Evolutionary conservation across 345 rosid species (phyloP).

Genomic region (Lumnitzera racemosa): DNA sequence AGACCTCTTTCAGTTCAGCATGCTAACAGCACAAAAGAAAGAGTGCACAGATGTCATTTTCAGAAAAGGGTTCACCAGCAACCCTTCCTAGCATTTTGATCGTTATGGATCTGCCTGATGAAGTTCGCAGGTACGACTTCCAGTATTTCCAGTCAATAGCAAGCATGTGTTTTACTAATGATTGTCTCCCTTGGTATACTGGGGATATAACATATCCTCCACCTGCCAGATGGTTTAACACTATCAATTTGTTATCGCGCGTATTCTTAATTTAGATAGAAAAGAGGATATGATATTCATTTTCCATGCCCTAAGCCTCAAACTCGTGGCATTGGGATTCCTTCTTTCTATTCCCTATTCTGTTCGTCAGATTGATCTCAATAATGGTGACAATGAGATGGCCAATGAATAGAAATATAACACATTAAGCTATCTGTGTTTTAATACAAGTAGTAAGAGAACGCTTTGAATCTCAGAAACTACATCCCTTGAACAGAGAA

Average conservation of each 20-base stretch:
- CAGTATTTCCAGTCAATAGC: slow-evolving; percentile 94
- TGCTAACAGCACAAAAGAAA: background rate
- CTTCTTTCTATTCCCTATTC: too few relatives aligned
- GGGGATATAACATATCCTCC: slow-evolving; percentile 95
- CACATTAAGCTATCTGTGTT: too few relatives aligned
- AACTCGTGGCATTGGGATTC: too few relatives aligned
- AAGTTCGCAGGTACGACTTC: slow-evolving; percentile 68
- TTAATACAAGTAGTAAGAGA: too few relatives aligned
- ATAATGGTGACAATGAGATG: too few relatives aligned
- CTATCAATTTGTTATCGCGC: background rate
- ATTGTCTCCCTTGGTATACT: slow-evolving; percentile 56
- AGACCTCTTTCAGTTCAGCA: background rate
- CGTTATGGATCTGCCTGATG: slow-evolving; percentile 71
- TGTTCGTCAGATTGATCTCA: too few relatives aligned
- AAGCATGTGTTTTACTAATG: slow-evolving; percentile 94
- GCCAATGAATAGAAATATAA: too few relatives aligned
- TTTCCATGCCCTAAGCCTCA: too few relatives aligned
- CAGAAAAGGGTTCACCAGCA: slow-evolving; percentile 46
- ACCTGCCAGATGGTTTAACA: slow-evolving; percentile 38
- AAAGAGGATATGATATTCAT: too few relatives aligned
- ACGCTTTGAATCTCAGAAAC: too few relatives aligned
- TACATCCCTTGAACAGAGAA: too few relatives aligned
- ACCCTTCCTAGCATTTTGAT: slow-evolving; percentile 84
- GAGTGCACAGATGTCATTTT: background rate
- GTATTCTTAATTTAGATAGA: too few relatives aligned